Conservation (phyloP, 2,329 filamentous ascomycete genomes). For the Diaporthe ampelina region DNA sequence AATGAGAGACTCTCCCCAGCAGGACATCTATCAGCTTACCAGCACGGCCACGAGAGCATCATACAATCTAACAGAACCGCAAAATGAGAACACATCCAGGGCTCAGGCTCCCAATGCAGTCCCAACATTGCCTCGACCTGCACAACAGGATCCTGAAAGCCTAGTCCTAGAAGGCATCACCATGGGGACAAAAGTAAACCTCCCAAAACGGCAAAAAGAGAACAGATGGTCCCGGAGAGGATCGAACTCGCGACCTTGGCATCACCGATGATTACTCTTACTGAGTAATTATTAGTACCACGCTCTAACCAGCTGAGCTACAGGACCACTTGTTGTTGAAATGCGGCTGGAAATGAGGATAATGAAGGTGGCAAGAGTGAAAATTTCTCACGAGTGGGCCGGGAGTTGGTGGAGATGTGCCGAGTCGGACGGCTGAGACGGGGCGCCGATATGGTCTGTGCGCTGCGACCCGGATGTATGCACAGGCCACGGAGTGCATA, state of each 20-base stretch:
- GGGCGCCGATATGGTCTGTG: neutral
- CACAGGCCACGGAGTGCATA: too few relatives aligned
- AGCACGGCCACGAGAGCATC: too few relatives aligned
- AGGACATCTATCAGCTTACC: too few relatives aligned
- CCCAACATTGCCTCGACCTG: neutral
- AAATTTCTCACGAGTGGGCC: neutral
- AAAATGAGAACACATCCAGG: too few relatives aligned
- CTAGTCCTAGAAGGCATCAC: too few relatives aligned
- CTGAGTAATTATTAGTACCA: slow-evolving; percentile 37
- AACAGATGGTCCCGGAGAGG: slow-evolving; percentile 35
- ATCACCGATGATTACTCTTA: slow-evolving; percentile 26
- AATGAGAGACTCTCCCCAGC: too few relatives aligned
- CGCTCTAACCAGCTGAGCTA: slow-evolving; percentile 41
- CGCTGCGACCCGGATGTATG: neutral
- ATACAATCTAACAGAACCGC: too few relatives aligned
- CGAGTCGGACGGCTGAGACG: neutral
- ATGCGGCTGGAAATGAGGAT: rapidly evolving
- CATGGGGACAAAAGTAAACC: neutral
- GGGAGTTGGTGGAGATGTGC: neutral
- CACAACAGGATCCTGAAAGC: neutral
- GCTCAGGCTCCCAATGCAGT: too few relatives aligned
- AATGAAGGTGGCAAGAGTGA: neutral
- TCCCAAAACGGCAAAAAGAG: neutral
- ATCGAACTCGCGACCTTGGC: slow-evolving; percentile 41
- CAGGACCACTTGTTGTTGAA: slow-evolving; percentile 34